Conservation (phyloP, 2,329 filamentous ascomycete species). For the Penicillium sp. region DNA sequence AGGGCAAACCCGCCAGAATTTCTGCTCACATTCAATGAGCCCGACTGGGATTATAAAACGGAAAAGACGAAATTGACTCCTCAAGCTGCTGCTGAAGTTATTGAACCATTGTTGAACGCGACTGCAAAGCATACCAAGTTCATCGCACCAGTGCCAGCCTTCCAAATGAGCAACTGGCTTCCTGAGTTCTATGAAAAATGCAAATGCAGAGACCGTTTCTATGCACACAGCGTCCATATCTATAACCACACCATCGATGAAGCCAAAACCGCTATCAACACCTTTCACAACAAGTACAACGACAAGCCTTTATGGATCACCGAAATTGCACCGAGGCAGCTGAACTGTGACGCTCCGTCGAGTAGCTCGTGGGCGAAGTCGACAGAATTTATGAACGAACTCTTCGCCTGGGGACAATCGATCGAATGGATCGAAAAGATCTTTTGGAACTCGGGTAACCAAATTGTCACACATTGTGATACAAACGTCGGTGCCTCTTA, state of each 20-base stretch:
- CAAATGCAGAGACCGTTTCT: constrained; percentile 2
- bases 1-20: constrained; percentile 1
- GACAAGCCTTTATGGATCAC: constrained; percentile 6
- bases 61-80: not conserved
- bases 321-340: constrained; percentile 2
- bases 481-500: constrained; percentile 2
- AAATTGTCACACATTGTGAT: not conserved
- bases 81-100: not conserved
- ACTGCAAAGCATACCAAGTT: not conserved
- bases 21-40: constrained; percentile 4
- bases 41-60: not conserved
- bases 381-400: not conserved
- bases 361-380: not conserved
- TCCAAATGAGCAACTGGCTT: constrained; percentile 1
- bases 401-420: not conserved
- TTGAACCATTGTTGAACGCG: not conserved
- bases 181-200: constrained; percentile 4
- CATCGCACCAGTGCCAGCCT: constrained; percentile 1
- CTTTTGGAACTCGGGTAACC: constrained; percentile 1
- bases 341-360: not conserved
- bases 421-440: constrained; percentile 1
- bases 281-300: not conserved
- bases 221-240: not conserved
- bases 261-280: not conserved
- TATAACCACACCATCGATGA: not conserved